Evolutionary conservation across 2,329 filamentous ascomycete species (phyloP), one percentile per base, ranked within the genome.

Genomic region (Sclerotinia spermophila): DNA sequence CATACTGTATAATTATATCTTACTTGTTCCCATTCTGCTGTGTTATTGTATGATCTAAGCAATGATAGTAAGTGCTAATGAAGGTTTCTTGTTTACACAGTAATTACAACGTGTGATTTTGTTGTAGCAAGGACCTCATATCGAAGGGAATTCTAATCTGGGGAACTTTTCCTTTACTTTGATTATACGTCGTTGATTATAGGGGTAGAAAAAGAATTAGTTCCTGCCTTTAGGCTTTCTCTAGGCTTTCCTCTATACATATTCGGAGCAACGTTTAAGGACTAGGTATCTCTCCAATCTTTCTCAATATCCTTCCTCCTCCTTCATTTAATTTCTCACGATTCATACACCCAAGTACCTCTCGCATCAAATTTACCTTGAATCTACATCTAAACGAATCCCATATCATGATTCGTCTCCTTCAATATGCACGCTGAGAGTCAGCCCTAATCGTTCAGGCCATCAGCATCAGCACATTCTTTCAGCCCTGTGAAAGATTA

Each of bases 371-470:
- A 33, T 38, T 19, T 35, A 27, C 8, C 15, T 27, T 30, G 24
- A 21, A 65, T 13, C 8, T 13, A 53, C 24, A 65, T 30, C 10
- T 27, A 38, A 53, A 30, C 45, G 33, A 53, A 53, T 24, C 11
- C n/a, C 44, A 40, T 40, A 5, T 17, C n/a, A 24, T 38, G 62
- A 65, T 53, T 53, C 35, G 62, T 40, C n/a, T 53, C n/a, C n/a
- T 53, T 65, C 33, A 11, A 51, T 42, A 61, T 59, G 38, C 55
- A 33, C 68, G 56, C 38, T 55, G 35, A 65, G 71, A 55, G 69
- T 73, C 72, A 73, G 72, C 72, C 72, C 71, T 73, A 73, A 71
- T 71, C 40, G 19, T 48, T 21, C 42, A 44, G 48, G 10, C 38
- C 53, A 35, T 45, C 51, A 67, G 51, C 27, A 44, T 62, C 67